Conservation (phyloP, 306 rosid genomes). For the Ormosia semicastrata region DNA sequence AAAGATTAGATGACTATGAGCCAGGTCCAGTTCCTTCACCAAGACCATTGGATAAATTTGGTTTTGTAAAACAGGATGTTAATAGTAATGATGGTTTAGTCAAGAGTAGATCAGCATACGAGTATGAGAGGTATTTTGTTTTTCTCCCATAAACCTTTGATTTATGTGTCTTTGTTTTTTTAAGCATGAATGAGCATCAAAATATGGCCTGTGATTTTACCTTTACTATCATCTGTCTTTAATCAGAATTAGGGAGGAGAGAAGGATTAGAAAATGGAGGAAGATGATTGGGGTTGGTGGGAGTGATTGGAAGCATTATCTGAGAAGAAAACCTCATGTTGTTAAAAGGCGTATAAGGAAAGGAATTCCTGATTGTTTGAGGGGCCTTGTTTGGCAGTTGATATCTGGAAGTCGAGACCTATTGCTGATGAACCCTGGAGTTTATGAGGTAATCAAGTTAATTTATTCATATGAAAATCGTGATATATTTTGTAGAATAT, state of each 20-base stretch:
- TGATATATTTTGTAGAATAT: background rate
- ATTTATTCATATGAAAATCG: constrained; percentile 15
- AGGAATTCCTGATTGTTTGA: constrained; percentile 99
- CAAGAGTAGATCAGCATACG: constrained; percentile 58
- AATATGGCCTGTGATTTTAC: background rate
- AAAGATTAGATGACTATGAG: constrained; percentile 66
- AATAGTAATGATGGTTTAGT: constrained; percentile 53
- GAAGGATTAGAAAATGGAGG: constrained; percentile 96
- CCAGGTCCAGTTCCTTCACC: constrained; percentile 68
- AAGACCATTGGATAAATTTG: constrained; percentile 77
- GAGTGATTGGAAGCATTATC: constrained; percentile 96
- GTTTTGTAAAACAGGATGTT: constrained; percentile 72
- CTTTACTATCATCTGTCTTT: constrained; percentile 8
- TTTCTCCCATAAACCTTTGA: background rate
- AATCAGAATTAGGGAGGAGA: constrained; percentile 67
- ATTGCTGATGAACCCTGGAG: constrained; percentile 96
- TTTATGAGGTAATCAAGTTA: constrained; percentile 75
- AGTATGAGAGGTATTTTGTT: constrained; percentile 56
- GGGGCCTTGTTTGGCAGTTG: constrained; percentile 98
- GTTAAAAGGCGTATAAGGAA: constrained; percentile 94
- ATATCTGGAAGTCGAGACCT: constrained; percentile 98
- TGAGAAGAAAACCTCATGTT: constrained; percentile 83
- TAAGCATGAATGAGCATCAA: background rate
- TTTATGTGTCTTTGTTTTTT: background rate
- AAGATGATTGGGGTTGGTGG: constrained; percentile 99